phyloP scores from a whole-genome alignment of 2,329 filamentous ascomycete genomes.

The Hyphodiscus sp. region DNA sequence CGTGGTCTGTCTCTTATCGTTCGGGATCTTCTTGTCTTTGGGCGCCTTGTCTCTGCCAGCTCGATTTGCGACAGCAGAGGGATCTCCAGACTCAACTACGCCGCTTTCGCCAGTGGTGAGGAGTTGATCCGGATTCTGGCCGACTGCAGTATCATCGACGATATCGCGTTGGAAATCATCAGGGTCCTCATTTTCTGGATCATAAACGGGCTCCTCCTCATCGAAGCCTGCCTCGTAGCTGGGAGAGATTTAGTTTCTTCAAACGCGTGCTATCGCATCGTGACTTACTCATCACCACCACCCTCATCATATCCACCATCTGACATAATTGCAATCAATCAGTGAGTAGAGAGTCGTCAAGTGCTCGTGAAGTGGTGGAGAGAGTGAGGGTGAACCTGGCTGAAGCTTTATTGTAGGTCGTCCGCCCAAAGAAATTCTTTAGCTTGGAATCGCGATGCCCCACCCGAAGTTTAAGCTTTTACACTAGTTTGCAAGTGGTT shows the following conservation, averaged over 20 bases:
- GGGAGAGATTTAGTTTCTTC: slow-evolving; percentile 32
- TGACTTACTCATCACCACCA: slow-evolving; percentile 10
- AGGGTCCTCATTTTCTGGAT: slow-evolving; percentile 45
- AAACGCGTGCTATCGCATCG: slow-evolving; percentile 33
- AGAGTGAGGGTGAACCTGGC: slow-evolving; percentile 1
- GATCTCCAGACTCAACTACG: slow-evolving; percentile 55
- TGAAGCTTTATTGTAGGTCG: slow-evolving; percentile 3
- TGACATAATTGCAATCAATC: slow-evolving; percentile 49
- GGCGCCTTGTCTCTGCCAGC: slow-evolving; percentile 49
- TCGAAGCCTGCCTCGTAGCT: slow-evolving; percentile 69
- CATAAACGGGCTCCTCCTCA: slow-evolving; percentile 58
- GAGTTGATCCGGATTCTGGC: slow-evolving; percentile 47
- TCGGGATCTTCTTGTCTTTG: slow-evolving; percentile 83
- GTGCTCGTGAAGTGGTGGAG: neutral
- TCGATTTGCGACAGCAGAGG: slow-evolving; percentile 50
- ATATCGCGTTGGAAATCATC: slow-evolving; percentile 44
- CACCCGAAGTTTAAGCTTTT: slow-evolving; percentile 22
- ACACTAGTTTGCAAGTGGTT: neutral
- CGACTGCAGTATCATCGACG: slow-evolving; percentile 45
- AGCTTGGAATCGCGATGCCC: neutral
- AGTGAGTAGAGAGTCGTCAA: neutral
- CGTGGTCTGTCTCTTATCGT: slow-evolving; percentile 82
- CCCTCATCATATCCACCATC: slow-evolving; percentile 47
- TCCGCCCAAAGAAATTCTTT: slow-evolving; percentile 19
- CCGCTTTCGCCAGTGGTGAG: slow-evolving; percentile 29